phyloP scores from a whole-genome alignment of 768 basidiomycete species.

The Kwoniella dejecticola region DNA sequence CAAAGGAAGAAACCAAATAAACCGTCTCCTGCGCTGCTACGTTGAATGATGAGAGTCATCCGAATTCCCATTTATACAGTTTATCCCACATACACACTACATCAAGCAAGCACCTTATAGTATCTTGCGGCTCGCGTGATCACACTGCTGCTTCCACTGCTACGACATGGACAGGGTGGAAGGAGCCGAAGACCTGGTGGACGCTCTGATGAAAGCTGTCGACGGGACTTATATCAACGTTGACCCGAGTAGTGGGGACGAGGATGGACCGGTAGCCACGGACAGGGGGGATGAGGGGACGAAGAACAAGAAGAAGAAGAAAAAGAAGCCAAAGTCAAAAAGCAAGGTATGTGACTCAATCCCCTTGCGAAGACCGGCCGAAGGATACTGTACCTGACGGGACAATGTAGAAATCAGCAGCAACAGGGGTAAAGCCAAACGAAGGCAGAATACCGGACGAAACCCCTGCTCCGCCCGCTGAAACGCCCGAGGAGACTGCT shows the following conservation, averaged over 20 bases:
- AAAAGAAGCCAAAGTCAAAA: constrained; percentile 21
- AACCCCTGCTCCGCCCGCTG: constrained; percentile 11
- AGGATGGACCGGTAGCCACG: neutral
- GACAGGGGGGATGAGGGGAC: neutral
- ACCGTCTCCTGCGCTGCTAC: too few relatives aligned
- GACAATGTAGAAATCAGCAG: too few relatives aligned
- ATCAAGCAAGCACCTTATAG: too few relatives aligned
- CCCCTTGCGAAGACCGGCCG: neutral
- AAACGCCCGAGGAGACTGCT: constrained; percentile 22
- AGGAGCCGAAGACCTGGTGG: neutral
- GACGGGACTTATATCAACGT: neutral
- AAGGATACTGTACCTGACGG: neutral
- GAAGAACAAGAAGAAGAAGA: constrained; percentile 33
- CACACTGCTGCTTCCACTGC: too few relatives aligned
- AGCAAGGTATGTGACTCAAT: constrained; percentile 6
- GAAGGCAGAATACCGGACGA: constrained; percentile 21
- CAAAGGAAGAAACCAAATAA: too few relatives aligned
- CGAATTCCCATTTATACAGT: too few relatives aligned
- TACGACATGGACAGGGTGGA: neutral
- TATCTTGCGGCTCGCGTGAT: too few relatives aligned
- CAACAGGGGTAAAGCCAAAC: neutral
- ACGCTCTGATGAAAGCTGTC: neutral
- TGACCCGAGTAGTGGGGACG: neutral
- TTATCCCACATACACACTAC: too few relatives aligned
- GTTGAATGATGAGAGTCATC: too few relatives aligned